Base-by-base conservation (phyloP, 1,139 yeast species). In the Diutina scorzettiae region DNA sequence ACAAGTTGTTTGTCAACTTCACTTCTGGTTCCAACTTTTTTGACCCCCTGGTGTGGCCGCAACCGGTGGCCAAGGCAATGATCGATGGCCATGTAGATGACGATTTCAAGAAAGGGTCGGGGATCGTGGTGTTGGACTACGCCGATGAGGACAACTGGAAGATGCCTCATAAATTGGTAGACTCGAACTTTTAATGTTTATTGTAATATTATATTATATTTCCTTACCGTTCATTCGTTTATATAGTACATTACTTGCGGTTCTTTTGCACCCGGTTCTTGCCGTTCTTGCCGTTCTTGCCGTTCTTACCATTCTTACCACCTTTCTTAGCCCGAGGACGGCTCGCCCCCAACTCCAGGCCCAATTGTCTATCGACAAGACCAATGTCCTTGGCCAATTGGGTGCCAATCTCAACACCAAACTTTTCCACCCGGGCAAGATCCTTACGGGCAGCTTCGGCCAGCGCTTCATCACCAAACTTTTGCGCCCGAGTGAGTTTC, bases 11-110 rank as follows among this genome's bases (percentile, higher is more conserved):
- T 53, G 59, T 83, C 49, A 83, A 82, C 62, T 83, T 80, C 57
- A 77, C 86, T 46, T 74, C 87, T 2, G 93, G 83, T 23, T 71
- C 89, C 39, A 81, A 80, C 59, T 79, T 81, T 58, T 79, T 78
- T 57, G 77, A 80, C 59, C 76, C 71, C 43, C 71, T 65, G 43
- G 81, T 86, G 57, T 83, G 93, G 94, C 93, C 93, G 1, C 69
- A 73, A 47, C 69, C 72, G 50, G 75, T 81, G 46, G 76, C 87
- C 28, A 60, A 67, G 44, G 77, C 76, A 27, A 64, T 78, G 62
- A 34, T 34, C 12, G 54, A 62, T 20, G 54, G 63, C 41, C 64
- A 69, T 36, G 63, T 69, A n/a, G 62, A 81, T 45, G 64, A 68
- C 39, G 66, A 69, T n/a, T 71, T 80, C 52, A 69, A 64, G 28